Conservation (phyloP, 1,284 basidiomycete species). For the Athelia psychrophila region DNA sequence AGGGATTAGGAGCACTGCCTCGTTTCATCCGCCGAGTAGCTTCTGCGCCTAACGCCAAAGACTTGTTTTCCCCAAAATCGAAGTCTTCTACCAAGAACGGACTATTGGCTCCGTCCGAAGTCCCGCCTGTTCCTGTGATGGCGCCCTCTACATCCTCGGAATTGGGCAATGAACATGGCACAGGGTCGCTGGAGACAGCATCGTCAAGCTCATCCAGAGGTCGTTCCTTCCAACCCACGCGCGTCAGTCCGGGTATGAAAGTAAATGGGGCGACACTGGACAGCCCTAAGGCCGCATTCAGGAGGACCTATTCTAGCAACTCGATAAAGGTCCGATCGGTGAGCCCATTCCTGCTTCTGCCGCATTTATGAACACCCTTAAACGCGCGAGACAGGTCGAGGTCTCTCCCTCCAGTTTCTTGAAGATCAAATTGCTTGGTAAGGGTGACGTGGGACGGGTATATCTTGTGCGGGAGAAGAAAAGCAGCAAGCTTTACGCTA, state of each 20-base stretch:
- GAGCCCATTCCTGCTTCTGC: constrained; percentile 27
- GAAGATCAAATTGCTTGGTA: constrained; percentile 93
- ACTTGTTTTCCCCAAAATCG: constrained; percentile 67
- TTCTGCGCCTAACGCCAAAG: constrained; percentile 95
- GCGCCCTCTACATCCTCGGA: constrained; percentile 37
- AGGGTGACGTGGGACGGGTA: constrained; percentile 95
- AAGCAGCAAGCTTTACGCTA: constrained; percentile 88
- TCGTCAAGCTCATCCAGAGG: constrained; percentile 69
- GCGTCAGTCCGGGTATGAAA: constrained; percentile 19
- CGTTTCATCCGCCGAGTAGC: constrained; percentile 93
- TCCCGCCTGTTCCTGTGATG: constrained; percentile 48
- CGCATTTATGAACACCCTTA: constrained; percentile 13
- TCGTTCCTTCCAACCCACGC: constrained; percentile 33
- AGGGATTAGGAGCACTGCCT: constrained; percentile 65
- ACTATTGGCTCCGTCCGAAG: constrained; percentile 66
- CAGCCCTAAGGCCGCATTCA: constrained; percentile 71
- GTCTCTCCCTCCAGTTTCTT: constrained; percentile 89
- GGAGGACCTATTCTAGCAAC: constrained; percentile 94
- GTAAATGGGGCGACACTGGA: constrained; percentile 40
- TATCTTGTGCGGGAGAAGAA: constrained; percentile 97
- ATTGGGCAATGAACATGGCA: constrained; percentile 42
- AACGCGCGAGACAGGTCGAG: constrained; percentile 61
- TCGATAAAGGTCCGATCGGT: constrained; percentile 94
- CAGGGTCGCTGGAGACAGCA: constrained; percentile 67
- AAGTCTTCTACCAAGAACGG: constrained; percentile 68